A percentile compares a stretch with the other conserved stretches of the same genome.
phyloP scores from a whole-genome alignment of 352 stramenopile species.

The Phytophthora ohioensis region DNA sequence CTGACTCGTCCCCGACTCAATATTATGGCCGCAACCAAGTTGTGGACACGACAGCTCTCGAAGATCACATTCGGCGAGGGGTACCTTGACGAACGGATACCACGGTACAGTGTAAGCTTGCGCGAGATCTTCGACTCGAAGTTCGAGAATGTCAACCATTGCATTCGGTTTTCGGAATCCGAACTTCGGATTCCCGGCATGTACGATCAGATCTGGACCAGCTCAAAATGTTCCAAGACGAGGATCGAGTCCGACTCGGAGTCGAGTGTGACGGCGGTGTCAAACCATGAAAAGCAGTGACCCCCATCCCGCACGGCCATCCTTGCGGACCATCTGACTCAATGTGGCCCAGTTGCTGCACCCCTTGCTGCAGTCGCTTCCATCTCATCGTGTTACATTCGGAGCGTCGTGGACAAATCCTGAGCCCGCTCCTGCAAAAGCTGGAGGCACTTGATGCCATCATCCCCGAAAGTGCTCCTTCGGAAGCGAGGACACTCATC shows the following conservation, averaged over 20 bases:
- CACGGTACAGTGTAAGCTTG: too few species aligned
- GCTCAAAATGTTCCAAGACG: conserved; percentile 21
- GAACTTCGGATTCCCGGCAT: background rate
- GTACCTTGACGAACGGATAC: too few species aligned
- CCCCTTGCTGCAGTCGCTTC: conserved; percentile 17
- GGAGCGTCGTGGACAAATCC: conserved; percentile 38
- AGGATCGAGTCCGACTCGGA: background rate
- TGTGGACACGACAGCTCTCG: conserved; percentile 10
- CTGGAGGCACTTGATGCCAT: conserved; percentile 18
- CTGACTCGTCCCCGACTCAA: conserved; percentile 4
- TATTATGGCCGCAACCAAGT: background rate
- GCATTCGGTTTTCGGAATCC: conserved; percentile 3
- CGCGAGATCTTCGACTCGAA: background rate
- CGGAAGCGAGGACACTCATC: conserved; percentile 2
- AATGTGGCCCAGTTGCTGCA: conserved; percentile 29
- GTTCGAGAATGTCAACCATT: conserved; percentile 1
- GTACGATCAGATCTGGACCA: conserved; percentile 36
- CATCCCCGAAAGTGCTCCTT: conserved; percentile 12
- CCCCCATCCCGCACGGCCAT: conserved; percentile 31
- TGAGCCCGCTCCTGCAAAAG: conserved; percentile 20
- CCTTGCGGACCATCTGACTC: conserved; percentile 37
- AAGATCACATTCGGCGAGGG: background rate
- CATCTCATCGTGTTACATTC: conserved; percentile 32
- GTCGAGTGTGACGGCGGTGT: background rate
- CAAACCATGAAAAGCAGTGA: conserved; percentile 12